These are phyloP conservation scores for Xylaria polymorpha DNA, from an alignment of 2,329 filamentous ascomycete species.

Conservation along the genomic window DNA sequence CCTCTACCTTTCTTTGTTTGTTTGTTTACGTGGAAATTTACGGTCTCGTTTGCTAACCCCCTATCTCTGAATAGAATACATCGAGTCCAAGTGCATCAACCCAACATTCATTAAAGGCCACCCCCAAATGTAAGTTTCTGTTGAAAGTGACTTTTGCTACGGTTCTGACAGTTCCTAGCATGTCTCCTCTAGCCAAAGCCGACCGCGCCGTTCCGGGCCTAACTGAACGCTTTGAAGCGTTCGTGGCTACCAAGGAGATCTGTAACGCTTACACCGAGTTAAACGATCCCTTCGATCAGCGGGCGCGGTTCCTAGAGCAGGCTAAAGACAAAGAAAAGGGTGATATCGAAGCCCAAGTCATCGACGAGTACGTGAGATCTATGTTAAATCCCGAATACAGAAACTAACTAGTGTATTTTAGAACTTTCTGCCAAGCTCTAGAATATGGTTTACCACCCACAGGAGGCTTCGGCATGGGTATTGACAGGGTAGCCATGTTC, in stretches of 20 bases:
- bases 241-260: conserved; percentile 97
- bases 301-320: conserved; percentile 92
- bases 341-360: conserved; percentile 94
- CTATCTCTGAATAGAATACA: conserved; percentile 71
- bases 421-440: conserved; percentile 87
- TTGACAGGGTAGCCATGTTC: conserved; percentile 90
- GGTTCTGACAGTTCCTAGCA: conserved; percentile 52
- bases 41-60: background rate
- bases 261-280: conserved; percentile 93
- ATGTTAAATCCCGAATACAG: background rate
- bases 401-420: conserved; percentile 18
- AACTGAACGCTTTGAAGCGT: conserved; percentile 97
- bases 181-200: conserved; percentile 97
- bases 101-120: conserved; percentile 93
- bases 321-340: conserved; percentile 95
- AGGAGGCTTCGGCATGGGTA: conserved; percentile 93
- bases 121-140: conserved; percentile 55
- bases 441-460: conserved; percentile 94
- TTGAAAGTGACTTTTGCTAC: background rate
- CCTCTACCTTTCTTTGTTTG: too few relatives aligned
- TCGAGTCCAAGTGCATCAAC: conserved; percentile 82
- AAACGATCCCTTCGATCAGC: conserved; percentile 96
- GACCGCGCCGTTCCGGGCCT: conserved; percentile 84
- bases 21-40: background rate
- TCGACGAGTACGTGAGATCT: conserved; percentile 72